Conservation (phyloP, 73 alveolate species). For the Blepharisma stoltei region DNA sequence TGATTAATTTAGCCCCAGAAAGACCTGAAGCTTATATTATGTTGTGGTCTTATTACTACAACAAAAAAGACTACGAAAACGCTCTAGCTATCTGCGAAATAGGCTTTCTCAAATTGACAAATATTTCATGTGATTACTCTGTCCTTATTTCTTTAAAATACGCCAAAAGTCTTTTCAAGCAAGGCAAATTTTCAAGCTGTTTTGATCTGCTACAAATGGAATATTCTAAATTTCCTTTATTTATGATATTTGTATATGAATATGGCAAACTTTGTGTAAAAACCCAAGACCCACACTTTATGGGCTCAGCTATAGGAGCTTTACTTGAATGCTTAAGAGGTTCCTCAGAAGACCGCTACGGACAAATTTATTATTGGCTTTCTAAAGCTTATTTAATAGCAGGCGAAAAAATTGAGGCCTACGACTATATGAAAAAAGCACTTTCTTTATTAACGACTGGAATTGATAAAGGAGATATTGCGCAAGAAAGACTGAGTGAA, state of each 20-base stretch:
- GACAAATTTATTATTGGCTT: neutral
- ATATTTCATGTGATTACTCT: neutral
- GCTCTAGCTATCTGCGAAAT: neutral
- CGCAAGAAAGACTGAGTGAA: neutral
- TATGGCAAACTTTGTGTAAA: conserved; percentile 27
- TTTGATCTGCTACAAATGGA: conserved; percentile 37
- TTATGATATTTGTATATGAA: conserved; percentile 26
- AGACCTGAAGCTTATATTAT: conserved; percentile 58
- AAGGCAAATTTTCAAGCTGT: neutral
- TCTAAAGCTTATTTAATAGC: conserved; percentile 13
- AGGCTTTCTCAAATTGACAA: neutral
- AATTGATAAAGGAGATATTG: neutral
- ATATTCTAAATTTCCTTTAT: conserved; percentile 26
- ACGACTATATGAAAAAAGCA: neutral
- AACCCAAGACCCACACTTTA: conserved; percentile 27
- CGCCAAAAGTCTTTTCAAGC: conserved; percentile 18
- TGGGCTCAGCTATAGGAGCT: conserved; percentile 51
- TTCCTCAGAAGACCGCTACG: conserved; percentile 25
- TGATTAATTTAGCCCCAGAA: conserved; percentile 33
- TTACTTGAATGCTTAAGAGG: conserved; percentile 55
- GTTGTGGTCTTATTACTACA: conserved; percentile 41
- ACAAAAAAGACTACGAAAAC: neutral
- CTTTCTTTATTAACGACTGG: neutral
- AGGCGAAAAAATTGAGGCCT: neutral
- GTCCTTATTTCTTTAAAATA: conserved; percentile 2